These are phyloP conservation scores for Aspergillus aculeatus DNA, from an alignment of 2,329 filamentous ascomycete genomes.

Conservation along the genomic window DNA sequence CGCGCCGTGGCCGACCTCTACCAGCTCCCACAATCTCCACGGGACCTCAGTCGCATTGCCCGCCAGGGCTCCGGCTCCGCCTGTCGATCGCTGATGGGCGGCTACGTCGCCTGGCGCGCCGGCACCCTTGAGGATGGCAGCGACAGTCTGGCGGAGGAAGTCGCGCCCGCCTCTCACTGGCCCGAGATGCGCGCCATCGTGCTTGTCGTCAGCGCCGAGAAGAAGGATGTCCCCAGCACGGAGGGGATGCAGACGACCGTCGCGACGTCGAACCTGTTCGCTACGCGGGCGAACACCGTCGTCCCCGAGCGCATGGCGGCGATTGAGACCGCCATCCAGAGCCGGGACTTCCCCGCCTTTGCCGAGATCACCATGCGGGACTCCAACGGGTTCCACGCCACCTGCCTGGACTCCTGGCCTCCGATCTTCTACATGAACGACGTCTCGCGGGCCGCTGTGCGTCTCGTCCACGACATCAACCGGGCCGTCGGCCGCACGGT, in stretches of 20 bases:
- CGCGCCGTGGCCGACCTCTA: slow-evolving; percentile 88
- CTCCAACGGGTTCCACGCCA: slow-evolving; percentile 95
- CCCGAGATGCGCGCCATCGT: slow-evolving; percentile 90
- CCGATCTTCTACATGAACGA: slow-evolving; percentile 99
- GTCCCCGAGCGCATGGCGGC: slow-evolving; percentile 79
- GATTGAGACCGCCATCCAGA: slow-evolving; percentile 79
- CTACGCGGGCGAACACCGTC: slow-evolving; percentile 68
- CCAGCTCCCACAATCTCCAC: slow-evolving; percentile 73
- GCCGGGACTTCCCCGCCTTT: slow-evolving; percentile 80
- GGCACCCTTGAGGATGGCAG: slow-evolving; percentile 73
- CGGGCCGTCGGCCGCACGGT: slow-evolving; percentile 72
- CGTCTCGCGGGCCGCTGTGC: slow-evolving; percentile 79
- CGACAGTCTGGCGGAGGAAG: slow-evolving; percentile 84
- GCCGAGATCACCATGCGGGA: slow-evolving; percentile 93
- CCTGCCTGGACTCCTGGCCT: slow-evolving; percentile 90
- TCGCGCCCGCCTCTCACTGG: slow-evolving; percentile 89
- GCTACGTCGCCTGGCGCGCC: slow-evolving; percentile 92
- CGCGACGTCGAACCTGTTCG: slow-evolving; percentile 83
- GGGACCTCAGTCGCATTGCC: slow-evolving; percentile 83
- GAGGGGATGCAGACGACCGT: slow-evolving; percentile 98
- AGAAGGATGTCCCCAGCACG: slow-evolving; percentile 92
- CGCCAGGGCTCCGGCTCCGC: slow-evolving; percentile 93
- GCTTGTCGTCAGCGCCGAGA: slow-evolving; percentile 85
- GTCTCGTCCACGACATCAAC: slow-evolving; percentile 88
- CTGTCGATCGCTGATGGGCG: slow-evolving; percentile 88